These are phyloP conservation scores for Scalesia atractyloides DNA, from an alignment of 129 eudicot genomes.

Conservation along the genomic window DNA sequence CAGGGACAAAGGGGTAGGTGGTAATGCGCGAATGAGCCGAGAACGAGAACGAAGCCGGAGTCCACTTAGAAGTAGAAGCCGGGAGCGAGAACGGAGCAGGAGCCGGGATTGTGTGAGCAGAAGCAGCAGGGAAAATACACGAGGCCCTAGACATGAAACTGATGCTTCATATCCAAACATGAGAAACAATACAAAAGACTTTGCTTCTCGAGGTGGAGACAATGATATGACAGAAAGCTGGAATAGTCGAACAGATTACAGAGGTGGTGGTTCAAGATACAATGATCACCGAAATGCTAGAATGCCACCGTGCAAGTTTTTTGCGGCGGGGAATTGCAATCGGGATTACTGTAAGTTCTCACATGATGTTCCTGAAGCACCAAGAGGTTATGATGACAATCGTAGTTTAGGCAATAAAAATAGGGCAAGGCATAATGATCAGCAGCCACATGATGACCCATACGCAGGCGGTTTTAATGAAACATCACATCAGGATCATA, in stretches of 20 bases:
- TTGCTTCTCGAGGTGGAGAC: slow-evolving; percentile 41
- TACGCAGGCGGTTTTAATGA: slow-evolving; percentile 13
- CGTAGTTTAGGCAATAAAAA: slow-evolving; percentile 22
- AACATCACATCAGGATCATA: neutral
- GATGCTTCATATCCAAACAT: slow-evolving; percentile 35
- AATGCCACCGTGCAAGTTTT: slow-evolving; percentile 52
- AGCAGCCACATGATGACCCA: slow-evolving; percentile 25
- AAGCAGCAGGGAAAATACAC: slow-evolving; percentile 52
- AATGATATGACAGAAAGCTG: slow-evolving; percentile 25
- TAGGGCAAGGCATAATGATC: slow-evolving; percentile 32
- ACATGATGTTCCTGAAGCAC: slow-evolving; percentile 47
- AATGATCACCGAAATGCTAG: slow-evolving; percentile 40
- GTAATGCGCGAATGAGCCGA: slow-evolving; percentile 19
- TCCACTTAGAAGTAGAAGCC: slow-evolving; percentile 22
- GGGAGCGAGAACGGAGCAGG: slow-evolving; percentile 18
- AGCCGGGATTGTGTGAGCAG: slow-evolving; percentile 31
- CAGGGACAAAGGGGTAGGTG: slow-evolving; percentile 26
- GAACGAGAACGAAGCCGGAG: slow-evolving; percentile 13
- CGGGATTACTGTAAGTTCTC: slow-evolving; percentile 71
- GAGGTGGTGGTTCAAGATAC: slow-evolving; percentile 37
- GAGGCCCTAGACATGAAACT: slow-evolving; percentile 47
- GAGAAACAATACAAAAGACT: slow-evolving; percentile 38
- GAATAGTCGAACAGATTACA: slow-evolving; percentile 17
- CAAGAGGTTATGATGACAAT: slow-evolving; percentile 26
- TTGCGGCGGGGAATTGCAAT: slow-evolving; percentile 66